Evolutionary conservation across 192 early-diverging fungal species (phyloP).

Genomic region (Dissophora ornata): DNA sequence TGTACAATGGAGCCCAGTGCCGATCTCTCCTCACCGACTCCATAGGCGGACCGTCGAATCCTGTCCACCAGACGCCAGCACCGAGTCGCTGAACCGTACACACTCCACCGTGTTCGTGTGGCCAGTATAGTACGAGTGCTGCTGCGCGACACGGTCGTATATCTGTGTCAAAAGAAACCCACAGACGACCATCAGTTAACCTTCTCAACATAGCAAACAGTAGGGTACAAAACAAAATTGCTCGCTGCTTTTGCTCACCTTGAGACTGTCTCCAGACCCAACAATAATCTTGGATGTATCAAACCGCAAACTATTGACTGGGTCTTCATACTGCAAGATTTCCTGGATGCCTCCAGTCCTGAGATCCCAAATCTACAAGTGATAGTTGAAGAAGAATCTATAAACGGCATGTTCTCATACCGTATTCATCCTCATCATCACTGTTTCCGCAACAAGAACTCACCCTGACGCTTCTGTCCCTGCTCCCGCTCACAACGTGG

Average conservation of each 20-base stretch:
- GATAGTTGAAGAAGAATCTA: too few species aligned
- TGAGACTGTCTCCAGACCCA: constrained; percentile 57
- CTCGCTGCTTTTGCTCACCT: constrained; percentile 43
- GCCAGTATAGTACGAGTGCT: constrained; percentile 64
- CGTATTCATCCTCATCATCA: neutral
- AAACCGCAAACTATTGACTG: constrained; percentile 64
- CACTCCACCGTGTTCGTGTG: constrained; percentile 59
- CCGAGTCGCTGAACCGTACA: constrained; percentile 56
- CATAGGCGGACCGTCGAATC: constrained; percentile 75
- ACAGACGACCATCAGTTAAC: too few species aligned
- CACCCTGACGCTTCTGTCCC: constrained; percentile 71
- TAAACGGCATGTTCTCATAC: too few species aligned
- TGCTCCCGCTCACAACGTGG: constrained; percentile 76
- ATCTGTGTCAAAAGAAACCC: too few species aligned
- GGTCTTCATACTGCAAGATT: constrained; percentile 62
- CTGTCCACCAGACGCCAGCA: constrained; percentile 70
- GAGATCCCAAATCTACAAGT: constrained; percentile 77
- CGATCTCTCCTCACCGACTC: constrained; percentile 59
- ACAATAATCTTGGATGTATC: constrained; percentile 68
- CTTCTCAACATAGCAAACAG: too few species aligned
- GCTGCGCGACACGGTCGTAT: constrained; percentile 72
- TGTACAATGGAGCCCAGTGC: neutral
- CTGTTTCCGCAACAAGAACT: neutral
- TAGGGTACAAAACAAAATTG: too few species aligned
- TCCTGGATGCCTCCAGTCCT: constrained; percentile 75